Percentiles rank a stretch among this genome's conserved stretches.
These are phyloP conservation scores for Elaeis oleifera DNA, from an alignment of 202 grass and related monocot genomes.

Conservation along the genomic window DNA sequence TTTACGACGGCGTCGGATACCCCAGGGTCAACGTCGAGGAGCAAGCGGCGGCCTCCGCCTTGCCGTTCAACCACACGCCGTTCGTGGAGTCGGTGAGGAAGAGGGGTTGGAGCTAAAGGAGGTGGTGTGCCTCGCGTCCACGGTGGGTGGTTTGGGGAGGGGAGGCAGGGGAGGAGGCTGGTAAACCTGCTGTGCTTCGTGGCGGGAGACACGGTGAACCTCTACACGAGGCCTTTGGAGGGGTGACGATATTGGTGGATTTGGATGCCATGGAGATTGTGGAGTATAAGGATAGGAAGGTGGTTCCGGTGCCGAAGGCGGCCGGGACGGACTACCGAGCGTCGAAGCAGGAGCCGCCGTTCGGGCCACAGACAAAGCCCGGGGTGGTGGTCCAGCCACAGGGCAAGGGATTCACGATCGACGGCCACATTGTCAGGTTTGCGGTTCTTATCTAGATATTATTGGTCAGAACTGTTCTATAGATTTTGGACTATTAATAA, in stretches of 20 bases:
- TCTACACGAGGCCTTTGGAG: constrained; percentile 57
- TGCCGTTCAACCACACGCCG: constrained; percentile 36
- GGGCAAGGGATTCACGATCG: constrained; percentile 38
- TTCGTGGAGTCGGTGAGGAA: constrained; percentile 29
- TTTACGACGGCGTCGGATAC: constrained; percentile 45
- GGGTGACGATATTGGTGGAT: constrained; percentile 47
- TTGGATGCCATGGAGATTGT: constrained; percentile 64
- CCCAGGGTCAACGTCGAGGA: constrained; percentile 51
- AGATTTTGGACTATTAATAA: too few species aligned
- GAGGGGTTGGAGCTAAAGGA: constrained; percentile 35
- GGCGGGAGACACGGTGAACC: constrained; percentile 49
- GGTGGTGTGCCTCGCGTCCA: constrained; percentile 39
- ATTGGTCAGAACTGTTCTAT: too few species aligned
- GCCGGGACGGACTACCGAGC: constrained; percentile 62
- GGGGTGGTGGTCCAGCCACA: constrained; percentile 40
- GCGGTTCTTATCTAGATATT: too few species aligned
- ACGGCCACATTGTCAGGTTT: constrained; percentile 56
- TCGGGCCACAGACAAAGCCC: constrained; percentile 17
- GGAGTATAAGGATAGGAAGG: constrained; percentile 37
- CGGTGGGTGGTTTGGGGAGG: constrained; percentile 49
- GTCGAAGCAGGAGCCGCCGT: constrained; percentile 23
- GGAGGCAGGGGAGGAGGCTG: constrained; percentile 19
- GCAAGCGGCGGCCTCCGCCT: constrained; percentile 32
- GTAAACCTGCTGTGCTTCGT: constrained; percentile 52
- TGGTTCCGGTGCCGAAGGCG: constrained; percentile 50